Conservation (phyloP, 257 asterid species). For the Ehretia macrophylla region DNA sequence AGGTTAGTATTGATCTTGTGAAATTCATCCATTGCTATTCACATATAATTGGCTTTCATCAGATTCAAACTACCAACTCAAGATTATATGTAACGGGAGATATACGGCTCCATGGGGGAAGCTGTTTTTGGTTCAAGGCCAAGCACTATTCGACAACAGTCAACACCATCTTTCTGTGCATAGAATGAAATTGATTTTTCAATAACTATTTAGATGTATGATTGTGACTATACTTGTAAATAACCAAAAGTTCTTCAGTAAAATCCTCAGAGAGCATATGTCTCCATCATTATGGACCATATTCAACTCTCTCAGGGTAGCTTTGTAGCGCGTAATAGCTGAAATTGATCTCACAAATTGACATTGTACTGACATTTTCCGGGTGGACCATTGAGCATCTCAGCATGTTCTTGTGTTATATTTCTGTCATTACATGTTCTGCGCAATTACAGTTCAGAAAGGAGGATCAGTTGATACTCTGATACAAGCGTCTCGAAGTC, state of each 20-base stretch:
- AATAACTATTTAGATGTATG: background rate
- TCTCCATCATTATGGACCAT: too few relatives aligned
- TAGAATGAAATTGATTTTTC: background rate
- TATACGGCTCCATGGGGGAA: too few relatives aligned
- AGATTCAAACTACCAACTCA: background rate
- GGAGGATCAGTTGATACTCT: constrained; percentile 48
- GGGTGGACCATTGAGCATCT: too few relatives aligned
- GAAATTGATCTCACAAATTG: too few relatives aligned
- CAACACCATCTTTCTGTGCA: background rate
- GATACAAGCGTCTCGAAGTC: constrained; percentile 31
- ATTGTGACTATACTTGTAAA: background rate
- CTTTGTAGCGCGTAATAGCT: too few relatives aligned
- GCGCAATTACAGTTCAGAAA: constrained; percentile 17
- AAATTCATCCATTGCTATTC: background rate
- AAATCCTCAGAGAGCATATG: too few relatives aligned
- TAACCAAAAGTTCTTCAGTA: too few relatives aligned
- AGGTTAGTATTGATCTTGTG: constrained; percentile 16
- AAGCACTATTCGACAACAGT: too few relatives aligned
- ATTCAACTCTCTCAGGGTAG: too few relatives aligned
- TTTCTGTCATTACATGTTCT: background rate
- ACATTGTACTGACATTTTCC: too few relatives aligned
- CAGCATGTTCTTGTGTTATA: background rate
- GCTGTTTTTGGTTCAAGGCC: too few relatives aligned
- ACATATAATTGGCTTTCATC: background rate
- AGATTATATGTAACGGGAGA: background rate